Evolutionary conservation across 176 grass and related monocot genomes (phyloP), one percentile per base, ranked within the genome.

Genomic region (Carex kokanica): DNA sequence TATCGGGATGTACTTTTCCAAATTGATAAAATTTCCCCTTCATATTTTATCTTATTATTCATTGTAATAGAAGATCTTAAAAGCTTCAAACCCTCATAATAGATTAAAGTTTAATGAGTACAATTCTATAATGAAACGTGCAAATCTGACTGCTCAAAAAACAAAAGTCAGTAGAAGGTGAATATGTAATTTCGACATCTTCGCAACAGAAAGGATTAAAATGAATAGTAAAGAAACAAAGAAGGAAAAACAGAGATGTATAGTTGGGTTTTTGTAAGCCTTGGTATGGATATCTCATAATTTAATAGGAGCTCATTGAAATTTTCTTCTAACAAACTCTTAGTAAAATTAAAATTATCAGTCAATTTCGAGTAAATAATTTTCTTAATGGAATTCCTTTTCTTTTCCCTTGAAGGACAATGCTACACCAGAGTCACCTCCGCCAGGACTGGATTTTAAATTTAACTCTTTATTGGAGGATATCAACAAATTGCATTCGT

Each of bases 381-480:
- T 27, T 67, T 67, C 29, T 68, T 15, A 40, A 40, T 38, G 15
- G 5, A 18, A 38, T 68, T 36, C 64, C 1, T 75, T 75, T 31
- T 54, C 12, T 75, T 75, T 75, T 75, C 10, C 27, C 45, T 75
- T 52, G 11, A 75, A 75, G 72, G 72, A 29, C 11, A 15, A 54
- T 54, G 12, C 21, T 29, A 27, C 24, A 75, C 47, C 11, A 75
- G 43, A 8, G 24, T 75, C 23, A 16, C 6, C 23, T 54, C 29
- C 11, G 0, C 17, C 72, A 3, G 47, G 5, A 75, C 20, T 82
- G 11, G 40, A 65, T 52, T 29, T 52, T 38, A 58, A 18, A 24
- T 82, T 65, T 27, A 82, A 47, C 43, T 31, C 60, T 49, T 61
- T 41, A n/a, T 66, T 66, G 79, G 60, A 82, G 58, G 79, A 66